Evolutionary conservation across 2,329 filamentous ascomycete genomes (phyloP).

Genomic region (Colletotrichum tropicale): DNA sequence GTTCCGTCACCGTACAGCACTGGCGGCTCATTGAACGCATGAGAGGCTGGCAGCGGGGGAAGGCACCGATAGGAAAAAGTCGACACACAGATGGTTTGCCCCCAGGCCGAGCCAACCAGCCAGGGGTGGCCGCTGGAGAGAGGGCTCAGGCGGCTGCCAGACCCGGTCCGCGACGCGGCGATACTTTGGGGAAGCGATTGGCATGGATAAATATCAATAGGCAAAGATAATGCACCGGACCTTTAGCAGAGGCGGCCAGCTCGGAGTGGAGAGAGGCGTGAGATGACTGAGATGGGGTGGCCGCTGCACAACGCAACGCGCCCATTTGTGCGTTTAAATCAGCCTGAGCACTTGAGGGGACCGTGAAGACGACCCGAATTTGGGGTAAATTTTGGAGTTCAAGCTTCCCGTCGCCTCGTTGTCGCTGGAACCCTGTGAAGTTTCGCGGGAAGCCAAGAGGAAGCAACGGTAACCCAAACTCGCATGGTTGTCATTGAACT

Average conservation of each 20-base stretch:
- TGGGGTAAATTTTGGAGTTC: constrained; percentile 4
- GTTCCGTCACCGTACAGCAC: constrained; percentile 14
- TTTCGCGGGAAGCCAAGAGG: background rate
- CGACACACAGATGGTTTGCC: constrained; percentile 5
- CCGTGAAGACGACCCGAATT: background rate
- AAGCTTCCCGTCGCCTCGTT: background rate
- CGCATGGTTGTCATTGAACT: background rate
- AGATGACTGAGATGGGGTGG: background rate
- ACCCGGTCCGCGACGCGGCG: background rate
- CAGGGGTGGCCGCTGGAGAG: background rate
- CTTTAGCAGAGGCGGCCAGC: background rate
- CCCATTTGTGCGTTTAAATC: constrained; percentile 24
- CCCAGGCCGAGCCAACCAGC: background rate
- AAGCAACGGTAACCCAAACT: background rate
- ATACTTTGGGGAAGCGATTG: background rate
- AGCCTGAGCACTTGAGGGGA: background rate
- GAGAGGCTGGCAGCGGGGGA: background rate
- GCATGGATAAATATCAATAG: constrained; percentile 6
- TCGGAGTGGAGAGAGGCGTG: background rate
- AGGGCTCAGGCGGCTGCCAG: background rate
- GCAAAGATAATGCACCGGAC: background rate
- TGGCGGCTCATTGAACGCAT: background rate
- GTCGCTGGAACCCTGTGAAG: background rate
- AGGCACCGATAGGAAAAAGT: constrained; percentile 10
- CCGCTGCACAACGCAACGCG: background rate